These are phyloP conservation scores for Cordyceps tenuipes DNA, from an alignment of 2,329 filamentous ascomycete species.

Conservation along the genomic window DNA sequence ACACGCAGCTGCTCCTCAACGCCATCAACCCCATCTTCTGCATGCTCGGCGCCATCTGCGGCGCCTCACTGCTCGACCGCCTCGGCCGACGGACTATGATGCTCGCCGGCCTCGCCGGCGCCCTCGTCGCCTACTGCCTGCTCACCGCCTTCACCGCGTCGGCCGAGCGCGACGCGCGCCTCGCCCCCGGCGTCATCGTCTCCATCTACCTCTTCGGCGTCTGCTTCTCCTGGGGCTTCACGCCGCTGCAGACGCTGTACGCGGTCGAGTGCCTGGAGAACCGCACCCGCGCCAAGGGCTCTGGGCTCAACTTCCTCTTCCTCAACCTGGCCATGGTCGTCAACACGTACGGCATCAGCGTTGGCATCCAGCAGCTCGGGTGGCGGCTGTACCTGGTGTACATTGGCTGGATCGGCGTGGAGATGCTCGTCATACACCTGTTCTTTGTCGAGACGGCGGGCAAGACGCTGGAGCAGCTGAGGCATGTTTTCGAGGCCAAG, in stretches of 20 bases:
- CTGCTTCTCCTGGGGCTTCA: not conserved
- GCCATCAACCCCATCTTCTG: not conserved
- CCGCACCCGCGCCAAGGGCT: not conserved
- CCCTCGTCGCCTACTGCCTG: not conserved
- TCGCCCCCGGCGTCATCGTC: not conserved
- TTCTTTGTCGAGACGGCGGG: not conserved
- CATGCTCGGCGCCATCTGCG: not conserved
- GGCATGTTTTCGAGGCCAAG: not conserved
- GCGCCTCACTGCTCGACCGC: not conserved
- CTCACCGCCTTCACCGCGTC: not conserved
- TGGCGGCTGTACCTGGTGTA: not conserved
- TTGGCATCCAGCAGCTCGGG: not conserved
- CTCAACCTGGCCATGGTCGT: not conserved
- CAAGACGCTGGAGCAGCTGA: not conserved
- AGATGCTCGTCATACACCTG: not conserved
- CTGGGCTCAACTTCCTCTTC: not conserved
- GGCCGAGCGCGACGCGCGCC: not conserved
- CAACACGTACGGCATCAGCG: not conserved
- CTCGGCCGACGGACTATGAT: not conserved
- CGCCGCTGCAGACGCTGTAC: not conserved
- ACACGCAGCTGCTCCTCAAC: not conserved
- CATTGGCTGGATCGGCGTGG: not conserved
- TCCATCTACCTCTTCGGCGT: not conserved
- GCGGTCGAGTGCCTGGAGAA: not conserved
- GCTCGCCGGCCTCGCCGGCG: not conserved